Evolutionary conservation across 495 filamentous ascomycete genomes (phyloP), one percentile per base, ranked within the genome.

Genomic region (Penicillium odoratum): DNA sequence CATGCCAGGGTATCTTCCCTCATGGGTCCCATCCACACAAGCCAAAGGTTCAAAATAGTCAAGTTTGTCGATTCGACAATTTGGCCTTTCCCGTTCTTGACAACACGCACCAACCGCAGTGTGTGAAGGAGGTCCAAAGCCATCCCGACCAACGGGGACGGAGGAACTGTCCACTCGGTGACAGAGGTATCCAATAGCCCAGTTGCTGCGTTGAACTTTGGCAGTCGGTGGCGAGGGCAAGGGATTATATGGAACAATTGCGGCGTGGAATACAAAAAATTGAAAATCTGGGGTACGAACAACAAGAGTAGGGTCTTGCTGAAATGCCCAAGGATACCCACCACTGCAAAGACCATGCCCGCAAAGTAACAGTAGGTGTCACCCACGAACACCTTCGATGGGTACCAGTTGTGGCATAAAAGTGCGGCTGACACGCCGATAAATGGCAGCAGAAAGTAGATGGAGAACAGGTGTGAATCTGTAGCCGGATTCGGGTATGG

Each of bases 321-420:
- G 73, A 99, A 99, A 74, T 99, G 94, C 1, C 94, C 94, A 25
- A 97, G 78, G 57, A 99, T 97, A 48, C 91, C 91, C 57, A 98
- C 94, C 53, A 97, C 92, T 16, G 92, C 95, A 66, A 99, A 98
- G 10, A 97, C 91, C 93, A 98, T 99, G 56, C 94, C 94, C 0
- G 94, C 93, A 64, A 99, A 96, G 72, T 99, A 99, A 80, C 94
- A 99, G 77, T 98, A 99, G 16, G 94, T 99, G 68, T 99, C 94
- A 26, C 94, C 94, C 1, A 97, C 93, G 66, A 99, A 99, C 2
- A 97, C 95, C 53, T 85, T 86, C 13, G 93, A 90, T 2, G 94
- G 94, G 69, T 93, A 99, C 91, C 92, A 96, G 66, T 99, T 99
- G 75, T 99, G 92, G 69, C 71, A 84, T 61, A 92, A 81, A 26